Evolutionary conservation across 1,284 basidiomycete genomes (phyloP), one percentile per base, ranked within the genome.

Genomic region (Macrocystidia cucumis): DNA sequence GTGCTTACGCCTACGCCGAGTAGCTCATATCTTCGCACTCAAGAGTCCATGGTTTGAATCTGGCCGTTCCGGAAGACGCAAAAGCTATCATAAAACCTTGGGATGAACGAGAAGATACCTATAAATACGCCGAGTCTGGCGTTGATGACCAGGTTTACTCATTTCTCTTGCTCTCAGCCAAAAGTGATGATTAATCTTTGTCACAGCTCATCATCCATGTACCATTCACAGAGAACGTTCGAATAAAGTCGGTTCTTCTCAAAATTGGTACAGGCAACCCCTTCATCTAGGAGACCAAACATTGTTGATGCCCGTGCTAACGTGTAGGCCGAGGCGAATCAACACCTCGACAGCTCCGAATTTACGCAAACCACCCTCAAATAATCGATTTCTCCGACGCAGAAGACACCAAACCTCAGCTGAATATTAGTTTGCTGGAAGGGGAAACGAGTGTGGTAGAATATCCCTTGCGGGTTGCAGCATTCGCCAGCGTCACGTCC

Each of bases 41-140:
- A 66, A 87, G 85, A 49, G 81, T 88, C 33, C 69, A 89, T 53
- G 86, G 86, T 20, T 59, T 89, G 47, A 88, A 88, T 50, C 59
- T 89, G 35, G 69, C 70, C 5, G 69, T 85, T 13, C 85, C 85
- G 22, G 85, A 89, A 54, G 69, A 79, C 45, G 85, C 84, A 1
- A 77, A 74, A 45, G 72, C 65, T 11, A 57, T 87, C 23, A 81
- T 90, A 41, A 88, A 89, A 54, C 74, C 79, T 1, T 90, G 87
- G 84, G 71, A 81, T 38, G 69, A 85, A 45, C 64, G 87, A 29
- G 82, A 89, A 17, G 76, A 80, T 38, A 78, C 70, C 2, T 57
- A 55, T 1, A 68, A 67, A 42, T 87, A 63, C 44, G 77, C 73
- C 6, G 80, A 86, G 28, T 85, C 80, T 0, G 75, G 74, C 16